These are phyloP conservation scores for Spergularia azorica DNA, from an alignment of 179 eudicot genomes.

Conservation along the genomic window DNA sequence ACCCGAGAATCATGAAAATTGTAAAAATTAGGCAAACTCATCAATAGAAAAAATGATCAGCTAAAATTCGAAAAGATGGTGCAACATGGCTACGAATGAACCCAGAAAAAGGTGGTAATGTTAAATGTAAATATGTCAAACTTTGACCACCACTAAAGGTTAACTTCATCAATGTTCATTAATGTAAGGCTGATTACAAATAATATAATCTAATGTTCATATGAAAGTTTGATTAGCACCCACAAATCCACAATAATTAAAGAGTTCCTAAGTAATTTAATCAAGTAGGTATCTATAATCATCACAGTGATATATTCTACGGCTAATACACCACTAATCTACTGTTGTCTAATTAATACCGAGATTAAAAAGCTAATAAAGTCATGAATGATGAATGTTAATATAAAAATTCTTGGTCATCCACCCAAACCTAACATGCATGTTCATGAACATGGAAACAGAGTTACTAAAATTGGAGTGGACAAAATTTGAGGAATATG, in stretches of 20 bases:
- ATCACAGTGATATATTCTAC: background rate
- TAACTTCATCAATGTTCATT: conserved; percentile 34
- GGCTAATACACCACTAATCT: conserved; percentile 18
- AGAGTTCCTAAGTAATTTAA: conserved; percentile 10
- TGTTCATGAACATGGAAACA: conserved; percentile 28
- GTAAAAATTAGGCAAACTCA: no score
- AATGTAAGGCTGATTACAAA: conserved; percentile 27
- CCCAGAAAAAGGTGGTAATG: conserved; percentile 6
- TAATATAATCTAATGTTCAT: conserved; percentile 19
- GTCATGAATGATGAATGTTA: conserved; percentile 18
- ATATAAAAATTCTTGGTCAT: conserved; percentile 23
- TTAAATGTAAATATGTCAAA: conserved; percentile 18
- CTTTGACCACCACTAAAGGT: conserved; percentile 18
- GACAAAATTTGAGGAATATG: conserved; percentile 7
- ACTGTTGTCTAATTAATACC: conserved; percentile 12
- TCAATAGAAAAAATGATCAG: no score
- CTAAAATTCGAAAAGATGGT: background rate
- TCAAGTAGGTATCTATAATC: conserved; percentile 15
- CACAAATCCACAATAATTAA: conserved; percentile 11
- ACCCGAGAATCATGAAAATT: no score
- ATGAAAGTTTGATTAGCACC: conserved; percentile 9
- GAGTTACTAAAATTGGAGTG: conserved; percentile 12
- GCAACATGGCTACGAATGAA: background rate
- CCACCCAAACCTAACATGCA: conserved; percentile 34
- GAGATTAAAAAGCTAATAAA: conserved; percentile 15